Base-by-base conservation (phyloP, 768 basidiomycete species). In the Suillus placidus region DNA sequence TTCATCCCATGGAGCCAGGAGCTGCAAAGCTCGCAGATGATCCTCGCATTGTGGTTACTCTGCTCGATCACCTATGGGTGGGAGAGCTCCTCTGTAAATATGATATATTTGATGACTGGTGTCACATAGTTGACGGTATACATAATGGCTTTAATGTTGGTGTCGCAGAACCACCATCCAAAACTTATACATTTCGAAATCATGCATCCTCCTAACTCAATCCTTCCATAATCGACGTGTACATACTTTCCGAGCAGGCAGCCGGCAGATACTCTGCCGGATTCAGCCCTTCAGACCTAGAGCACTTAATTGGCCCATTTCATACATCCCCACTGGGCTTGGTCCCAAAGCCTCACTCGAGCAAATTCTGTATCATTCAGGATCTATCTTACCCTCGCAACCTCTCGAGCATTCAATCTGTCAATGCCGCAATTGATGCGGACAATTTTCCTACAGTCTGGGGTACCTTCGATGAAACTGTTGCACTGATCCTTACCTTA, bases 101-200 rank as follows among this genome's bases (percentile, higher is more conserved):
- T 23, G 64, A 62, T 45, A 52, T 78, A 54, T 67, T 38, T 8
- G 58, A 64, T 20, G 20, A 56, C 6, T 80, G 76, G 75, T 37
- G 5, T 1, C 73, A 80, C 47, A 69, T 82, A 1, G 18, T 79
- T 1, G n/a, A 61, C 1, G 76, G 81, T 38, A 63, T 83, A 0
- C 66, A 65, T 0, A 26, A 72, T 18, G 80, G 81, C 43, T 82
- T 83, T 64, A 72, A 79, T 60, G 71, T 80, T 6, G 80, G 82
- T 0, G 66, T 78, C 14, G 34, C 37, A 1, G 60, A 43, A 0
- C n/a, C 54, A 16, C 66, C 71, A 9, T n/a, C 66, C 1, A 14
- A n/a, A 20, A 71, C 78, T 2, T 62, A 66, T 60, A 65, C 73
- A 67, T 69, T 78, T 76, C 71, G 66, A 71, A 82, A 81, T 67